Conservation (phyloP, 768 basidiomycete genomes). For the Agrocybe chaxingu region DNA sequence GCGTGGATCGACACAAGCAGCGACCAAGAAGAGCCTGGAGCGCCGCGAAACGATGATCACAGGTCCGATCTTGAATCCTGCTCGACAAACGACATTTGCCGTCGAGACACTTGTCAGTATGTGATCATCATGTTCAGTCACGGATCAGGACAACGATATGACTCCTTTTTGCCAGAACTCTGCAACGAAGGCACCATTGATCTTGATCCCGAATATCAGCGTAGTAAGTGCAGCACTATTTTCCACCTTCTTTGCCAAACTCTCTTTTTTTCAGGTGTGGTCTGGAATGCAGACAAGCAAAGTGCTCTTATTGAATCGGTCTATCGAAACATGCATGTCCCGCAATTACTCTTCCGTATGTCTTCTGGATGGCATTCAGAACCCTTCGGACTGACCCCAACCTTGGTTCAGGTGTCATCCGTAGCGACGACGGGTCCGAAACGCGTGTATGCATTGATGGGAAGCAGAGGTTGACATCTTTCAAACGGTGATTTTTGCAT, state of each 20-base stretch:
- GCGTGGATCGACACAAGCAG: conserved; percentile 17
- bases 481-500: not conserved
- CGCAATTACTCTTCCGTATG: conserved; percentile 65
- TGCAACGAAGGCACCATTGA: conserved; percentile 47
- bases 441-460: conserved; percentile 62
- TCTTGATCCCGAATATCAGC: conserved; percentile 65
- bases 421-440: conserved; percentile 38
- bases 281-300: conserved; percentile 64
- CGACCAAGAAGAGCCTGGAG: conserved; percentile 12
- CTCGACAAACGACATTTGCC: conserved; percentile 6
- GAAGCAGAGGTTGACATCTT: conserved; percentile 68
- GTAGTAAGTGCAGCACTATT: conserved; percentile 35
- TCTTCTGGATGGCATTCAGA: not conserved
- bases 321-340: conserved; percentile 62
- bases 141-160: not conserved
- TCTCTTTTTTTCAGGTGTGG: conserved; percentile 40
- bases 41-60: conserved; percentile 6
- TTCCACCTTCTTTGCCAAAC: not conserved
- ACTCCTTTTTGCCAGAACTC: conserved; percentile 28
- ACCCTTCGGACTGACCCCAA: not conserved
- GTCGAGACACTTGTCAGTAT: conserved; percentile 31
- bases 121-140: conserved; percentile 4
- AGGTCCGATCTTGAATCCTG: conserved; percentile 4
- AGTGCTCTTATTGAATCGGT: conserved; percentile 61
- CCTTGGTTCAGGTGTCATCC: conserved; percentile 32